Evolutionary conservation across 2,329 filamentous ascomycete species (phyloP).

Genomic region (Cytospora mali): DNA sequence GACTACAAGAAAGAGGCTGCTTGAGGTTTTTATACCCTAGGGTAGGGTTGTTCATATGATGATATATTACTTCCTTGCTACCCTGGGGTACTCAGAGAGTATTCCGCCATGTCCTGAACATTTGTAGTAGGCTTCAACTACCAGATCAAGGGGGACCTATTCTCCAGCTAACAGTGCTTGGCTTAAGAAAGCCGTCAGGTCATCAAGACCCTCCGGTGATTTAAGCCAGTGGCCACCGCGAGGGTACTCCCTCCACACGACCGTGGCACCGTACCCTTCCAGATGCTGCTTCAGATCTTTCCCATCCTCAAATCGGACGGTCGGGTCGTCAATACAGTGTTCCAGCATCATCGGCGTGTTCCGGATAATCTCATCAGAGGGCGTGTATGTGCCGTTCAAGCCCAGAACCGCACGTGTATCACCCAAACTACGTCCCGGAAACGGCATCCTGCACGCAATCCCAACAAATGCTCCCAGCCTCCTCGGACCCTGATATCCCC

Average conservation of each 20-base stretch:
- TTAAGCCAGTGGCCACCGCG: constrained; percentile 50
- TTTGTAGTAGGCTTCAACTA: too few relatives aligned
- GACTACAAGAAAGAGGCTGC: too few relatives aligned
- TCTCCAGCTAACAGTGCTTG: too few relatives aligned
- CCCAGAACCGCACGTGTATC: constrained; percentile 39
- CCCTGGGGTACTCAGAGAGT: too few relatives aligned
- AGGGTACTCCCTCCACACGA: constrained; percentile 45
- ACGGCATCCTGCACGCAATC: constrained; percentile 36
- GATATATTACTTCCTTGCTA: too few relatives aligned
- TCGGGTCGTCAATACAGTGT: constrained; percentile 48
- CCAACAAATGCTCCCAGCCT: constrained; percentile 42
- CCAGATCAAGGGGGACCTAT: too few relatives aligned
- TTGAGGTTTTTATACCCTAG: too few relatives aligned
- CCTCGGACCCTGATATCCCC: neutral
- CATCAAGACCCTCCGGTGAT: constrained; percentile 46
- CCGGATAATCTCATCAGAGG: constrained; percentile 39
- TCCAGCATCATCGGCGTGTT: constrained; percentile 49
- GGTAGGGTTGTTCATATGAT: too few relatives aligned
- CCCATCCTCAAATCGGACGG: constrained; percentile 44
- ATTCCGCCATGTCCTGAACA: too few relatives aligned
- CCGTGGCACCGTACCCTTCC: constrained; percentile 39
- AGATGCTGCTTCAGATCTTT: constrained; percentile 39
- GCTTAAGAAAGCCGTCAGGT: constrained; percentile 41
- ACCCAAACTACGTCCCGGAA: constrained; percentile 9
- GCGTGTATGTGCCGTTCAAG: constrained; percentile 32